Conservation (phyloP, 2,329 filamentous ascomycete genomes). For the Zelopaecilomyces penicillatus region DNA sequence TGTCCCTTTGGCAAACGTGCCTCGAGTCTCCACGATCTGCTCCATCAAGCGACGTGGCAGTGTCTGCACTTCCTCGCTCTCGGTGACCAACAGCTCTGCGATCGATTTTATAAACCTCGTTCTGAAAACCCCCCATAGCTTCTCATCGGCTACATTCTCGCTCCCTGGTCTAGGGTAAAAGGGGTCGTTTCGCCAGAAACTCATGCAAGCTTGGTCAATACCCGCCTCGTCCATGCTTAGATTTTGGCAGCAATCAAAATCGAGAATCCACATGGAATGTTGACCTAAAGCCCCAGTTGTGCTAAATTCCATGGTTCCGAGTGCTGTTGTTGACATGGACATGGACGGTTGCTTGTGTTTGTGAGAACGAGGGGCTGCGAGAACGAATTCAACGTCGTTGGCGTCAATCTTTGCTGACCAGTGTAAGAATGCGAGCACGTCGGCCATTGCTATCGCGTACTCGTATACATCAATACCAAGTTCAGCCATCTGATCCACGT, state of each 20-base stretch:
- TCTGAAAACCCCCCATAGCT: no score
- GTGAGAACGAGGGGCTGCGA: slow-evolving; percentile 22
- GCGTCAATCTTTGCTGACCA: slow-evolving; percentile 41
- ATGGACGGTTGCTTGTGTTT: not conserved
- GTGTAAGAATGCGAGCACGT: slow-evolving; percentile 41
- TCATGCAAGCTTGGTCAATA: no score
- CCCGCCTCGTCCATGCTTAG: no score
- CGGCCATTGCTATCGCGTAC: slow-evolving; percentile 39
- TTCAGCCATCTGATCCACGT: slow-evolving; percentile 40
- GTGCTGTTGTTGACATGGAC: not conserved
- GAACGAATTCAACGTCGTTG: slow-evolving; percentile 48
- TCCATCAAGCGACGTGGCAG: no score
- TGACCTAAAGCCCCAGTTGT: slow-evolving; percentile 15
- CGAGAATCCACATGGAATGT: slow-evolving; percentile 36
- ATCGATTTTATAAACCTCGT: no score
- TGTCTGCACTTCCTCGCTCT: no score
- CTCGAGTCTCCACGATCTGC: no score
- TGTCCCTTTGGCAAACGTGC: no score
- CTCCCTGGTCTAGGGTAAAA: no score
- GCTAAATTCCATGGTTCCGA: not conserved
- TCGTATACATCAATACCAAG: slow-evolving; percentile 24
- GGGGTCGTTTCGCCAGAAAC: no score
- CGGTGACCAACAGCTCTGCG: no score
- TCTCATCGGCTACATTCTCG: no score
- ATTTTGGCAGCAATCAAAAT: slow-evolving; percentile 34